Evolutionary conservation across 805 yeast species (phyloP).

Genomic region (Zygosaccharomyces kombuchaensis): DNA sequence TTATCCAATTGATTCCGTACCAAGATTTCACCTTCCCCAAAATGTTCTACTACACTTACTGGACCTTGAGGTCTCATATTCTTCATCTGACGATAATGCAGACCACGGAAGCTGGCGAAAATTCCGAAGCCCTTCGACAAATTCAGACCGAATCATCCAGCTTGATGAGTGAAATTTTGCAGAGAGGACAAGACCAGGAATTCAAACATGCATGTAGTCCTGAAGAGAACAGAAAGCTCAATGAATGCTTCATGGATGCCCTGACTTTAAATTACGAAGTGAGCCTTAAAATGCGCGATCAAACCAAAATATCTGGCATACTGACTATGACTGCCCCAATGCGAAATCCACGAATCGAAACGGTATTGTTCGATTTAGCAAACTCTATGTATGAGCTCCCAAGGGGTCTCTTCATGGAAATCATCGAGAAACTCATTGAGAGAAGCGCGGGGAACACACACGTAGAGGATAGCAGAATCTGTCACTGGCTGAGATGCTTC

Average conservation of each 20-base stretch:
- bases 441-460: conserved; percentile 20
- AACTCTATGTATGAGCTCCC: conserved; percentile 17
- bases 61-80: conserved; percentile 21
- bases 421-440: conserved; percentile 22
- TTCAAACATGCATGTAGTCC: conserved; percentile 12
- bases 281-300: conserved; percentile 24
- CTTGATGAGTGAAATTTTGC: conserved; percentile 7
- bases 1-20: conserved; percentile 18
- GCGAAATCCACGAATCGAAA: conserved; percentile 22
- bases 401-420: conserved; percentile 13
- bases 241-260: conserved; percentile 22
- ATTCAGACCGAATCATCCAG: conserved; percentile 3
- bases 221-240: conserved; percentile 14
- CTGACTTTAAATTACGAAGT: conserved; percentile 26
- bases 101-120: neutral
- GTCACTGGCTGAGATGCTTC: conserved; percentile 32
- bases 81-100: conserved; percentile 19
- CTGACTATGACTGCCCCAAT: conserved; percentile 17
- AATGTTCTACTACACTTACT: conserved; percentile 26
- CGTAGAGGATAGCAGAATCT: conserved; percentile 16
- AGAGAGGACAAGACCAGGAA: conserved; percentile 12
- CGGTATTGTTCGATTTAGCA: conserved; percentile 20
- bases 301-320: conserved; percentile 18
- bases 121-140: neutral
- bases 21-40: conserved; percentile 20